Conservation (phyloP, 1,139 yeast species). For the Suhomyces bribrorum region DNA sequence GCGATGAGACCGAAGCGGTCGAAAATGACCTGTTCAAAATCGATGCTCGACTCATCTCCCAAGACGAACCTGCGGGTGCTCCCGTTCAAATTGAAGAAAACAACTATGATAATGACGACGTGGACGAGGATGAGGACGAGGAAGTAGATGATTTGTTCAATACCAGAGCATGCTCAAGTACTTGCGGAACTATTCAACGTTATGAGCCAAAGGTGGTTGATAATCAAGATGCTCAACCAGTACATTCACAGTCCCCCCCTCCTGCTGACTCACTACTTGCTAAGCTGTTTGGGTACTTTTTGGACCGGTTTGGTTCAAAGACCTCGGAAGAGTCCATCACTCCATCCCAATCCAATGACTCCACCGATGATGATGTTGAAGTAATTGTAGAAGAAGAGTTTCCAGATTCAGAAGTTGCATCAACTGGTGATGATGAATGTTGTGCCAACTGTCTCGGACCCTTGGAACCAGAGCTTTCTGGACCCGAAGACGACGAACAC, state of each 20-base stretch:
- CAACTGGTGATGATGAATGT: neutral
- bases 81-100: slow-evolving; percentile 2
- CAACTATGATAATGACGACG: slow-evolving; percentile 1
- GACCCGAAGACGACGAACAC: slow-evolving; percentile 1
- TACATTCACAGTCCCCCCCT: too few species aligned
- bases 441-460: neutral
- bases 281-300: slow-evolving; percentile 5
- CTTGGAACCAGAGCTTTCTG: neutral
- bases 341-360: neutral
- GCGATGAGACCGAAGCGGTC: slow-evolving; percentile 9
- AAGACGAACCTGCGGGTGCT: neutral
- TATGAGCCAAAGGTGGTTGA: slow-evolving; percentile 7
- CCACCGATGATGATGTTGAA: neutral
- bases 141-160: slow-evolving; percentile 3
- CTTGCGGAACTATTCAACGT: slow-evolving; percentile 5
- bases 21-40: slow-evolving; percentile 6
- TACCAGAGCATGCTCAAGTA: neutral
- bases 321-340: neutral
- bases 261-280: neutral
- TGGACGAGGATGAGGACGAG: slow-evolving; percentile 8
- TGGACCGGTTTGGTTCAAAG: slow-evolving; percentile 1
- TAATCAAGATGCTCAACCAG: slow-evolving; percentile 1
- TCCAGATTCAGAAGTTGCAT: neutral
- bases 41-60: neutral
- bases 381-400: neutral